Evolutionary conservation across 1,139 yeast genomes (phyloP).

Genomic region (Nadsonia starkeyi-henricii): DNA sequence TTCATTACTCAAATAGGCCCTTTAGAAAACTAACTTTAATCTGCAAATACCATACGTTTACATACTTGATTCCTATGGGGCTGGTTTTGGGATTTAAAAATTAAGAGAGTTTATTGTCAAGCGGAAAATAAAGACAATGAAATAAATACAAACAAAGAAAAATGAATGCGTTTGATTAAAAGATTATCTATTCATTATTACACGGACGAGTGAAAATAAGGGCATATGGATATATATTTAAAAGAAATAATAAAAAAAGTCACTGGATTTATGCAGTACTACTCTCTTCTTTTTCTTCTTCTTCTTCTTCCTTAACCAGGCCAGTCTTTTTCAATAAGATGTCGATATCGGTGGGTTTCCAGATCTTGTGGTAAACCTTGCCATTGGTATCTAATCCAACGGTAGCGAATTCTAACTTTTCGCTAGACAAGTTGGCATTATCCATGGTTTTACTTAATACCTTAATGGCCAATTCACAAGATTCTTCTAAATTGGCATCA

Average conservation of each 20-base stretch:
- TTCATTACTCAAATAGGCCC: too few species aligned
- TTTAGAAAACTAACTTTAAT: too few species aligned
- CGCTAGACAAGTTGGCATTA: conserved; percentile 68
- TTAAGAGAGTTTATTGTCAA: neutral
- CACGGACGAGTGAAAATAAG: neutral
- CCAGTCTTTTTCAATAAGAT: conserved; percentile 61
- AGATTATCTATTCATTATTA: conserved; percentile 1
- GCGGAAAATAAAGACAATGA: neutral
- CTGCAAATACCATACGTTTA: too few species aligned
- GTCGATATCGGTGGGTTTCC: conserved; percentile 70
- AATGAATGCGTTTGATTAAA: neutral
- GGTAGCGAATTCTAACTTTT: conserved; percentile 84
- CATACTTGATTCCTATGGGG: too few species aligned
- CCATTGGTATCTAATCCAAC: conserved; percentile 38
- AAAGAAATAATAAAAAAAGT: conserved; percentile 1
- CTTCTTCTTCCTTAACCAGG: conserved; percentile 39
- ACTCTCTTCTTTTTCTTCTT: conserved; percentile 33
- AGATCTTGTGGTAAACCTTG: conserved; percentile 52
- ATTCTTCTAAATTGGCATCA: conserved; percentile 61
- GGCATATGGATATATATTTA: neutral
- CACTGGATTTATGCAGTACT: too few species aligned
- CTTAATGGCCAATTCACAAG: conserved; percentile 77
- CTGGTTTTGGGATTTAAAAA: neutral
- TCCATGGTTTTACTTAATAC: conserved; percentile 93
- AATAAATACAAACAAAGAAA: neutral